Base-by-base conservation (phyloP, 257 asterid genomes). In the Linaria vulgaris region DNA sequence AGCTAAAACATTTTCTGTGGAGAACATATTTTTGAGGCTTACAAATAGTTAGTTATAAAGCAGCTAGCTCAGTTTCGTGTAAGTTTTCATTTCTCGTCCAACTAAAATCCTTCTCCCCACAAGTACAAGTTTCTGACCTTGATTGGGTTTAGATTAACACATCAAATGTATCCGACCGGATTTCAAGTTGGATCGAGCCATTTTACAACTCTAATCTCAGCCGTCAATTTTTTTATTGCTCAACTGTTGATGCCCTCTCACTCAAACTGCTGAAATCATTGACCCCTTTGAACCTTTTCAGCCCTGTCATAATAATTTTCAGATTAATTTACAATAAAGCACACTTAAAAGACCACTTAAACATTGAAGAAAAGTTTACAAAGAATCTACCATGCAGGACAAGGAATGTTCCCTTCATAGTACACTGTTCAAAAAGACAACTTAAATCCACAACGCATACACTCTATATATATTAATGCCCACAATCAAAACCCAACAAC, bases 381-480 rank as follows among this genome's bases (percentile, higher is more conserved):
- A 19, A 23, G 63, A 59, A 59, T 59, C 51, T 59, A 20, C 64
- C 22, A 12, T 17, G 37, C 41, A 38, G 19, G 31, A 39, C 4
- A 58, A 20, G 17, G 64, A 39, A 59, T 59, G 16, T 59, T 59
- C 49, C 31, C 25, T 57, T 34, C 39, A 9, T 15, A 57, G 15
- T 55, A 25, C 43, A 55, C 21, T 56, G 7, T 34, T 56, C 4
- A 27, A 41, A 59, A 39, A n/a, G 52, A 38, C 10, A 14, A 47
- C 43, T 21, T 20, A 34, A 57, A 57, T 11, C 23, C 47, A 34
- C 30, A 37, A 34, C 22, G 27, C 25, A 31, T 23, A n/a, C n/a
- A n/a, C 61, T 56, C 19, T 56, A 56, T 19, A 51, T 56, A 56
- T n/a, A n/a, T n/a, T n/a, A n/a, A n/a, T 25, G 24, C 63, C 46